These are phyloP conservation scores for Solanum tarijense DNA, from an alignment of 257 asterid species.

Conservation along the genomic window DNA sequence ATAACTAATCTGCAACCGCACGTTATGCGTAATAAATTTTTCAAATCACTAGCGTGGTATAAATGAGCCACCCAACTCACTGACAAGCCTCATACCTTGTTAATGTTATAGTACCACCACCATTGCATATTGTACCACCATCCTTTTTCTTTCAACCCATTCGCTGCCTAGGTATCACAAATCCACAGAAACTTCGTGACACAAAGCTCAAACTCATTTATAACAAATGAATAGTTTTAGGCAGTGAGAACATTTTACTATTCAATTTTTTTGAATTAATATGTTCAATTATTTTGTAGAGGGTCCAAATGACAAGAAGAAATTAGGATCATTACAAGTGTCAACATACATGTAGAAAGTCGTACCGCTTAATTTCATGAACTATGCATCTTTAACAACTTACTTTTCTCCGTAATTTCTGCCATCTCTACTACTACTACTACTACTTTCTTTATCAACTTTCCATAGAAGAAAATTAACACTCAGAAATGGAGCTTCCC, in stretches of 20 bases:
- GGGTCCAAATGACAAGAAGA: neutral
- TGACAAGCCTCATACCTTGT: neutral
- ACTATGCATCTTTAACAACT: neutral
- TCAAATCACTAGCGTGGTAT: neutral
- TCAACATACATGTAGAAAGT: neutral
- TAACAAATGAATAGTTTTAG: neutral
- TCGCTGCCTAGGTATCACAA: neutral
- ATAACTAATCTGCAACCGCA: neutral
- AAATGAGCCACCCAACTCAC: neutral
- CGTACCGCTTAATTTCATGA: neutral
- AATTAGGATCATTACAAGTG: neutral
- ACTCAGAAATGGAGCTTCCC: conserved; percentile 17
- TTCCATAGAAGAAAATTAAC: neutral
- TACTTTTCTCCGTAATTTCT: neutral
- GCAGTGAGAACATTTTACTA: neutral
- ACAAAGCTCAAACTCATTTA: neutral
- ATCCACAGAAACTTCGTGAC: neutral
- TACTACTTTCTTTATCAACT: neutral
- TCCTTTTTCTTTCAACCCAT: neutral
- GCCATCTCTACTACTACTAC: neutral
- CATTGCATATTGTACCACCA: neutral
- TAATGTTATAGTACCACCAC: neutral
- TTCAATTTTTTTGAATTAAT: neutral
- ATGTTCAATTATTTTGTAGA: neutral
- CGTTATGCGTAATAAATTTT: neutral